phyloP scores from a whole-genome alignment of 208 protist species.

The Naegleria gruberi region DNA sequence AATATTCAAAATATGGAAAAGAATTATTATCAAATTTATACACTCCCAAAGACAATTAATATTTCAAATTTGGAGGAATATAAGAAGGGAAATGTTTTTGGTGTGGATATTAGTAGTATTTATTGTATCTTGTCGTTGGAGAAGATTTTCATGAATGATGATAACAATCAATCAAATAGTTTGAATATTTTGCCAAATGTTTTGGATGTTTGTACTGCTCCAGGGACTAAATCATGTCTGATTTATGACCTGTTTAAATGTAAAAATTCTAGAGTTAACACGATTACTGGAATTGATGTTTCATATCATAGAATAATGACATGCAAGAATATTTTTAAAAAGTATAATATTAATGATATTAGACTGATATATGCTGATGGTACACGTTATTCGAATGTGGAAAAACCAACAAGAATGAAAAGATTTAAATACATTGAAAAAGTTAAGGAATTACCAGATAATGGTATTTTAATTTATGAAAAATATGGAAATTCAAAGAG shows the following conservation, averaged over 20 bases:
- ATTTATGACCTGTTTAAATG: background rate
- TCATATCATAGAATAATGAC: constrained; percentile 19
- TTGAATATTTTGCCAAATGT: constrained; percentile 11
- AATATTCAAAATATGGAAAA: no score
- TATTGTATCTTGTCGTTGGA: constrained; percentile 38
- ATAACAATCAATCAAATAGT: background rate
- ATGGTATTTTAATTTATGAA: constrained; percentile 15
- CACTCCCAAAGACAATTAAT: background rate
- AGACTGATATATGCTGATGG: constrained; percentile 38
- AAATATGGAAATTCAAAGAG: background rate
- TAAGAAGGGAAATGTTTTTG: constrained; percentile 37
- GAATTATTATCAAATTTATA: constrained; percentile 2
- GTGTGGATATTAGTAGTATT: constrained; percentile 42
- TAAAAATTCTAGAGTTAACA: background rate
- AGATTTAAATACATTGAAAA: background rate
- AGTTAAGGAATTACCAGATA: constrained; percentile 10
- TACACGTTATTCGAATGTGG: constrained; percentile 31
- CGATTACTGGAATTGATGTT: constrained; percentile 42
- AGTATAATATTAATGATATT: constrained; percentile 40
- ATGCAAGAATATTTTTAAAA: constrained; percentile 39
- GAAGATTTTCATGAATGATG: background rate
- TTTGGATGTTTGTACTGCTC: constrained; percentile 48
- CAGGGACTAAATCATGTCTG: constrained; percentile 26
- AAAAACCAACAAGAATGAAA: constrained; percentile 14
- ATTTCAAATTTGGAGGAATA: background rate